Conservation (phyloP, 495 filamentous ascomycete species). For the Geoglossum glabrum region DNA sequence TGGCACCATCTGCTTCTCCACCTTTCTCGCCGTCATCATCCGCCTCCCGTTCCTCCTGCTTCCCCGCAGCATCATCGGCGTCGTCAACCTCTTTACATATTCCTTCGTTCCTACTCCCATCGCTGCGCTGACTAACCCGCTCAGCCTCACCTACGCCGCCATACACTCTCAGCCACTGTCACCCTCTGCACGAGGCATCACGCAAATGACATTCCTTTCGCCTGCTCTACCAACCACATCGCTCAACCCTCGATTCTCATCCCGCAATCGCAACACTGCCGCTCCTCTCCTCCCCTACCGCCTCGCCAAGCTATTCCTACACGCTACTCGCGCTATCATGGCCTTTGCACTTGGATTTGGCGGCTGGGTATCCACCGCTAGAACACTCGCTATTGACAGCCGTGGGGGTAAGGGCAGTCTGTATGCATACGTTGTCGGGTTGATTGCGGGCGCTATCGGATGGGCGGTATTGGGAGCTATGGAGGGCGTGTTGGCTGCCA, state of each 20-base stretch:
- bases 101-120: slow-evolving; percentile 68
- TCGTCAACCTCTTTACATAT: slow-evolving; percentile 45
- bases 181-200: slow-evolving; percentile 51
- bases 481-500: slow-evolving; percentile 78
- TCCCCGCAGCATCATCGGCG: slow-evolving; percentile 45
- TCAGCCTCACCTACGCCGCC: slow-evolving; percentile 80
- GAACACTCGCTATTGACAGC: slow-evolving; percentile 25
- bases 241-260: slow-evolving; percentile 33
- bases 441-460: slow-evolving; percentile 81
- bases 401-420: slow-evolving; percentile 64
- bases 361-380: slow-evolving; percentile 90
- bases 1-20: slow-evolving; percentile 76
- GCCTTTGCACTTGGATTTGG: slow-evolving; percentile 75
- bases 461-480: slow-evolving; percentile 92
- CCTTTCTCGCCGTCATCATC: slow-evolving; percentile 56
- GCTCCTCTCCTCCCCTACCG: slow-evolving; percentile 48
- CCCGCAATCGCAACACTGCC: slow-evolving; percentile 18
- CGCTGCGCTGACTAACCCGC: slow-evolving; percentile 65
- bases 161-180: slow-evolving; percentile 75
- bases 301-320: slow-evolving; percentile 76
- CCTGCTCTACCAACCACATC: slow-evolving; percentile 11
- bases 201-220: slow-evolving; percentile 55
- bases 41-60: slow-evolving; percentile 73
- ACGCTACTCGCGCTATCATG: slow-evolving; percentile 78
- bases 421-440: slow-evolving; percentile 85